Percentiles rank a stretch among this genome's conserved stretches.
These are phyloP conservation scores for Dothideomycetidae sp. DNA, from an alignment of 2,329 filamentous ascomycete species.

Conservation along the genomic window DNA sequence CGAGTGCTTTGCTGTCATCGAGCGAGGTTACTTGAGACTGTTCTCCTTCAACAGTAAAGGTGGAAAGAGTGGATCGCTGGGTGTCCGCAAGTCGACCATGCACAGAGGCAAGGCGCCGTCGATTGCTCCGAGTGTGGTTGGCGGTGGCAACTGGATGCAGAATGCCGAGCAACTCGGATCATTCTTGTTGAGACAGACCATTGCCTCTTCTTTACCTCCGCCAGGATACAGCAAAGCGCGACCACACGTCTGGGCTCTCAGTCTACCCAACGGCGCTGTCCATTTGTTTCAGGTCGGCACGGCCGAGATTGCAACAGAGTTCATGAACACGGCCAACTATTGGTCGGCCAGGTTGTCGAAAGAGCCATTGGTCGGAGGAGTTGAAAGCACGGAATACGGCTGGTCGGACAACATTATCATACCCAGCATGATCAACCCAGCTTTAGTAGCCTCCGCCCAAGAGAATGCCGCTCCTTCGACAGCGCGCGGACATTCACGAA, in stretches of 20 bases:
- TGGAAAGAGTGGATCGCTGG: constrained; percentile 31
- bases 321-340: constrained; percentile 89
- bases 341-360: constrained; percentile 93
- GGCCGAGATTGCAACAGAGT: constrained; percentile 85
- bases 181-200: constrained; percentile 78
- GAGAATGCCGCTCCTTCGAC: constrained; percentile 11
- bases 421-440: constrained; percentile 25
- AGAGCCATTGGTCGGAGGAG: constrained; percentile 78
- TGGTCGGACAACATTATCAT: constrained; percentile 79
- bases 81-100: constrained; percentile 21
- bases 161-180: constrained; percentile 81
- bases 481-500: constrained; percentile 8
- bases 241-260: constrained; percentile 88
- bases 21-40: constrained; percentile 83
- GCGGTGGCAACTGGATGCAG: constrained; percentile 95
- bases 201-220: constrained; percentile 76
- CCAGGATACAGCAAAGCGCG: constrained; percentile 85
- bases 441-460: constrained; percentile 22
- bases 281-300: constrained; percentile 98
- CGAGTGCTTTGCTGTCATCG: constrained; percentile 90
- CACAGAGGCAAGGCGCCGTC: constrained; percentile 18
- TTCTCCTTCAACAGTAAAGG: constrained; percentile 77
- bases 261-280: constrained; percentile 79
- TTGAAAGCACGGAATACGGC: constrained; percentile 95
- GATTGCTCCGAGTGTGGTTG: constrained; percentile 53